Evolutionary conservation across 169 alveolate genomes (phyloP), one percentile per base, ranked within the genome.

Genomic region (Eimeria tenella): DNA sequence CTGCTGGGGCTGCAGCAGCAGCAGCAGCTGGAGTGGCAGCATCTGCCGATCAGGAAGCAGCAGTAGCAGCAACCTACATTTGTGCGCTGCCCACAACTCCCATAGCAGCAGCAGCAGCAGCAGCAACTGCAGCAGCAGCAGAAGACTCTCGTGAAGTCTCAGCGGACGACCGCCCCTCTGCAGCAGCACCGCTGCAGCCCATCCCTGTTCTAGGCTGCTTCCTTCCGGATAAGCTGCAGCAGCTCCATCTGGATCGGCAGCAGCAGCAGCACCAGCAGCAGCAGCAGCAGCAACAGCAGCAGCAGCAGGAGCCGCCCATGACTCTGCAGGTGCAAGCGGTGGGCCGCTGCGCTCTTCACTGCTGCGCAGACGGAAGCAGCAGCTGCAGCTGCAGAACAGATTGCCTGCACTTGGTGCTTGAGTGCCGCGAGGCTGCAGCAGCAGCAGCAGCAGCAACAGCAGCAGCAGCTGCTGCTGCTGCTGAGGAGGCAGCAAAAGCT

Each of bases 91-190:
- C 88, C 11, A 58, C 31, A 13, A 50, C 88, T 6, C 70, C 74
- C 42, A 83, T 62, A 25, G 56, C 90, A 58, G 73, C 77, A 82
- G 90, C 75, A 55, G 90, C 90, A 8, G 53, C 65, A 55, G 88
- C 86, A 42, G 53, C 53, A 23, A 50, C 70, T 50, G 71, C 88
- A 79, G 60, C 23, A 60, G 90, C 90, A 79, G 70, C 62, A 21
- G 71, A 79, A 21, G 55, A 53, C 50, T 71, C 23, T 17, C 23
- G 49, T 1, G 82, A 68, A 21, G 77, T 21, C 13, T 31, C 42
- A 31, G 42, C 42, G 42, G 42, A 31, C 42, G 42, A 31, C 42
- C 42, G 42, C 42, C 42, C 88, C 49, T 1, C n/a, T 6, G 88
- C 71, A 50, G 42, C 88, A 79, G 70, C 52, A 10, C 19, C 17